These are phyloP conservation scores for Candolleomyces efflorescens DNA, from an alignment of 768 basidiomycete species.

Conservation along the genomic window DNA sequence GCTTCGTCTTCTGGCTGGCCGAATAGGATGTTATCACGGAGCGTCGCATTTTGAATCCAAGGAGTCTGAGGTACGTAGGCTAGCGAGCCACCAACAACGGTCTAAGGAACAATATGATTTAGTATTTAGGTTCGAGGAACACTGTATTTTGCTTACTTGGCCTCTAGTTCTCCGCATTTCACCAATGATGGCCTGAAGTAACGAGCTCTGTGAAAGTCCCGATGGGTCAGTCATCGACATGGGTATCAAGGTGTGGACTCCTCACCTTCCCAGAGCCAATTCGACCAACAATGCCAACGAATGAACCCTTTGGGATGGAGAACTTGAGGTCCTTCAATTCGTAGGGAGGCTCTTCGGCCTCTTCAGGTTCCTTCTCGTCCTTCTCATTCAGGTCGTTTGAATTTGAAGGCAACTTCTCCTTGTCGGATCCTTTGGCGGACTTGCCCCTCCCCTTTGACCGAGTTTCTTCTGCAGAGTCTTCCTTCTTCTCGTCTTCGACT, in stretches of 20 bases:
- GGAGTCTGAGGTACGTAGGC: slow-evolving; percentile 40
- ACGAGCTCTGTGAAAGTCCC: slow-evolving; percentile 37
- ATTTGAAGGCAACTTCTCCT: neutral
- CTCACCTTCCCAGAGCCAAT: slow-evolving; percentile 63
- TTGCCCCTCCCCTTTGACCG: slow-evolving; percentile 12
- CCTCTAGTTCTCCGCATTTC: slow-evolving; percentile 66
- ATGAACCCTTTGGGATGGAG: slow-evolving; percentile 47
- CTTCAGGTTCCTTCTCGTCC: neutral
- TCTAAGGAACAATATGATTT: neutral
- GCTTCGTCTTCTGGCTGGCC: slow-evolving; percentile 59
- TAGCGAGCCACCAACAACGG: neutral
- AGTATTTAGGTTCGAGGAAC: neutral
- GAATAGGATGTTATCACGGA: slow-evolving; percentile 72
- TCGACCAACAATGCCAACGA: slow-evolving; percentile 68
- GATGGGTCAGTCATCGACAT: too few species aligned
- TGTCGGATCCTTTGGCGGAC: neutral
- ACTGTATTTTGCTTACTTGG: slow-evolving; percentile 29
- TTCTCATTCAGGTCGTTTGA: neutral
- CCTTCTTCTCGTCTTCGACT: slow-evolving; percentile 10
- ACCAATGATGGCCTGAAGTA: slow-evolving; percentile 54
- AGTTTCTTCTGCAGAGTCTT: neutral
- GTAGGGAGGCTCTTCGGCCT: slow-evolving; percentile 41
- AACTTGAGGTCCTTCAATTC: slow-evolving; percentile 43
- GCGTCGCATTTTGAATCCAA: slow-evolving; percentile 65
- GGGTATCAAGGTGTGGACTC: too few species aligned